Evolutionary conservation across 352 stramenopile species (phyloP).

Genomic region (Globisporangium nodosum): DNA sequence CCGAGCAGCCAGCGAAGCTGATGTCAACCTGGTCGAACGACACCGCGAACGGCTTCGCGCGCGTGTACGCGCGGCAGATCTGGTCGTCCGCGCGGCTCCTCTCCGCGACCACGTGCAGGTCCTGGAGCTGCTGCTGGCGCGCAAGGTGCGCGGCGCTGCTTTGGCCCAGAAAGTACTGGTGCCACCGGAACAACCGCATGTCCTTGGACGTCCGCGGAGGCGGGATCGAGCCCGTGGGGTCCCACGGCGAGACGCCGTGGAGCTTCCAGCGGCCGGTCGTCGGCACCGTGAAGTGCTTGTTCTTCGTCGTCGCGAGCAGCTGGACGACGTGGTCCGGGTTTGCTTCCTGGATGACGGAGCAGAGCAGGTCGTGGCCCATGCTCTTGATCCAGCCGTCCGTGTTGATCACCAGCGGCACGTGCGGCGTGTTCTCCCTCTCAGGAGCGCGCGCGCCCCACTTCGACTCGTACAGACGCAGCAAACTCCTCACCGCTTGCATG

Average conservation of each 20-base stretch:
- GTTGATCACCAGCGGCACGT: slow-evolving; percentile 93
- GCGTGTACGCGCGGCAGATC: slow-evolving; percentile 46
- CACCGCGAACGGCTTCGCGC: slow-evolving; percentile 40
- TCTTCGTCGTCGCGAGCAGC: slow-evolving; percentile 87
- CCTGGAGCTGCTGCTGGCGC: slow-evolving; percentile 41
- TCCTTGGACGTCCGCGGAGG: slow-evolving; percentile 75
- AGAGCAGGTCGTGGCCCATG: slow-evolving; percentile 94
- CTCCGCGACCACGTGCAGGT: slow-evolving; percentile 63
- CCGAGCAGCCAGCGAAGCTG: slow-evolving; percentile 45
- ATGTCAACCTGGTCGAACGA: slow-evolving; percentile 59
- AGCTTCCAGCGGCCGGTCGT: slow-evolving; percentile 39
- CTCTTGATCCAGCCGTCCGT: slow-evolving; percentile 97
- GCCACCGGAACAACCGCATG: slow-evolving; percentile 69
- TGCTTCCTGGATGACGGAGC: slow-evolving; percentile 81
- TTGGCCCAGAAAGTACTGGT: slow-evolving; percentile 71
- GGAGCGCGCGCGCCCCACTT: slow-evolving; percentile 32
- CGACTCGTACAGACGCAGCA: slow-evolving; percentile 55
- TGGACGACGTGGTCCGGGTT: slow-evolving; percentile 91
- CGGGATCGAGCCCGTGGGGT: slow-evolving; percentile 54
- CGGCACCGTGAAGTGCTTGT: slow-evolving; percentile 80
- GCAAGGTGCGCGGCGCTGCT: slow-evolving; percentile 22
- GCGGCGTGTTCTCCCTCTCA: neutral
- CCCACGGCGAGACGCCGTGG: slow-evolving; percentile 60
- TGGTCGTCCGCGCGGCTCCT: slow-evolving; percentile 56
- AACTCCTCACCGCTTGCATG: slow-evolving; percentile 61